phyloP scores from a whole-genome alignment of 2,329 filamentous ascomycete species.

The Botrytis aclada region DNA sequence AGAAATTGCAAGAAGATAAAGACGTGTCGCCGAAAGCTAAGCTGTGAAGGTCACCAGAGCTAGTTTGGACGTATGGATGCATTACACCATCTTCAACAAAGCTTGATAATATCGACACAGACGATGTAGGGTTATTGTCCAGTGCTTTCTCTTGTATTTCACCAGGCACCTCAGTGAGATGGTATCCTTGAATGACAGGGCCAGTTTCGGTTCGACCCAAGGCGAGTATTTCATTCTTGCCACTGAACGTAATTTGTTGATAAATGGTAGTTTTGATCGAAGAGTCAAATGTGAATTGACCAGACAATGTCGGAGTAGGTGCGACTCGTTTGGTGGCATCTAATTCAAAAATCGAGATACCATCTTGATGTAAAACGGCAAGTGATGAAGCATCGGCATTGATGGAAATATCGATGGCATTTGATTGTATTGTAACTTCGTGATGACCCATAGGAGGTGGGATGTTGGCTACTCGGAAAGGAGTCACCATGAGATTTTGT shows the following conservation, averaged over 20 bases:
- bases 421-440: constrained; percentile 61
- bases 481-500: constrained; percentile 73
- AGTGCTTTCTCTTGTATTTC: constrained; percentile 30
- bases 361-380: constrained; percentile 66
- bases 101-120: constrained; percentile 30
- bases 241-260: constrained; percentile 35
- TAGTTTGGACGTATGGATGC: constrained; percentile 34
- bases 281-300: constrained; percentile 42
- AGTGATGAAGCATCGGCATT: constrained; percentile 62
- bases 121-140: constrained; percentile 18
- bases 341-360: constrained; percentile 69
- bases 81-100: constrained; percentile 27
- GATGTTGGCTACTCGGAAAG: constrained; percentile 77
- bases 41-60: constrained; percentile 33
- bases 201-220: constrained; percentile 24
- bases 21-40: constrained; percentile 31
- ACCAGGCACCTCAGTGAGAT: constrained; percentile 33
- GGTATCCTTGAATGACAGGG: constrained; percentile 28
- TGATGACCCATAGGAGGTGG: constrained; percentile 91
- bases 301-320: constrained; percentile 43
- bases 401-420: constrained; percentile 72
- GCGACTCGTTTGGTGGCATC: constrained; percentile 56
- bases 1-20: constrained; percentile 33
- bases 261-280: constrained; percentile 23
- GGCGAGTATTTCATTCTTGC: constrained; percentile 28